These are phyloP conservation scores for Aspergillus baeticus DNA, from an alignment of 495 filamentous ascomycete genomes.

Conservation along the genomic window DNA sequence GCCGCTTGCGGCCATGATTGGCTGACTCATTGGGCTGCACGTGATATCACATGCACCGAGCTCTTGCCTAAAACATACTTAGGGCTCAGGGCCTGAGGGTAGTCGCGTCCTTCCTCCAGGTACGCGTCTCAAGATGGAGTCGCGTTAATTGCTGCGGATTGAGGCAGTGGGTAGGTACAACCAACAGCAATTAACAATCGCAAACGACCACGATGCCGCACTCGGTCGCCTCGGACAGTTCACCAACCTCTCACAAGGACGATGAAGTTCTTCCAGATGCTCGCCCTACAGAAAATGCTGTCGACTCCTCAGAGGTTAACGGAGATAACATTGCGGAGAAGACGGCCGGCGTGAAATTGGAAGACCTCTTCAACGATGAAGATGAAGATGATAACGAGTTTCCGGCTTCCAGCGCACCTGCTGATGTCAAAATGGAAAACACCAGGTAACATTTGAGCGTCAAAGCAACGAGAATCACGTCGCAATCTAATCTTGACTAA, in stretches of 20 bases:
- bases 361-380: slow-evolving; percentile 77
- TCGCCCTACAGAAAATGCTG: slow-evolving; percentile 18
- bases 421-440: slow-evolving; percentile 41
- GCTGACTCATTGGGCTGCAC: neutral
- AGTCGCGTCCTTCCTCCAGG: too few relatives aligned
- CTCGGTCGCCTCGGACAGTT: slow-evolving; percentile 42
- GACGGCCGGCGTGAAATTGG: slow-evolving; percentile 60
- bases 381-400: slow-evolving; percentile 80
- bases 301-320: slow-evolving; percentile 21
- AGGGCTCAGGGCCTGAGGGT: slow-evolving; percentile 22
- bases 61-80: neutral
- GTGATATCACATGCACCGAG: slow-evolving; percentile 3
- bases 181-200: neutral
- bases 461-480: neutral
- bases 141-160: slow-evolving; percentile 26
- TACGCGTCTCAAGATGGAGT: slow-evolving; percentile 17
- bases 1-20: slow-evolving; percentile 24
- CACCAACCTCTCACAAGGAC: slow-evolving; percentile 26
- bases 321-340: slow-evolving; percentile 27
- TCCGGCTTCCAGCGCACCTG: slow-evolving; percentile 52
- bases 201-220: slow-evolving; percentile 47
- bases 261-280: slow-evolving; percentile 44
- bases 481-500: slow-evolving; percentile 13
- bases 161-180: too few relatives aligned
- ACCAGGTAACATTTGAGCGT: slow-evolving; percentile 33